phyloP scores from a whole-genome alignment of 805 yeast species.

The Lachancea lanzarotensis region DNA sequence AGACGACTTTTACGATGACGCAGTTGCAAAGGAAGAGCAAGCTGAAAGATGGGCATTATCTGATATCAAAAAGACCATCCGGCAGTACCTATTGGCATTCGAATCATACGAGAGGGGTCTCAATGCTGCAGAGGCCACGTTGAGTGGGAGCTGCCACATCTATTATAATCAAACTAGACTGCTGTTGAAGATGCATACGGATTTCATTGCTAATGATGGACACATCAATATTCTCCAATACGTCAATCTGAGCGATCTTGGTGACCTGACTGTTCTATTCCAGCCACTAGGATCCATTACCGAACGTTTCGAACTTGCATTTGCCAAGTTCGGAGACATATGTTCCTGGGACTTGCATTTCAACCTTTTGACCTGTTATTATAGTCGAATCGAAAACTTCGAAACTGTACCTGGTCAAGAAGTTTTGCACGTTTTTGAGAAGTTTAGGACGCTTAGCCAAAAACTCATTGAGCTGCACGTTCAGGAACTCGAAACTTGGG shows the following conservation, averaged over 20 bases:
- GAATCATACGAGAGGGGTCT: conserved; percentile 32
- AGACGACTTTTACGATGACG: conserved; percentile 31
- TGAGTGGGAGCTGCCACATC: conserved; percentile 33
- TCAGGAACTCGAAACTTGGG: conserved; percentile 15
- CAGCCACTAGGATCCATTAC: conserved; percentile 17
- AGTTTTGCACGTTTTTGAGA: conserved; percentile 14
- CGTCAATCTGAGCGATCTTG: conserved; percentile 23
- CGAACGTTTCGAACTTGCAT: conserved; percentile 19
- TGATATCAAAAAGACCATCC: conserved; percentile 27
- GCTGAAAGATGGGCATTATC: conserved; percentile 34
- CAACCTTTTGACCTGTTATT: conserved; percentile 26
- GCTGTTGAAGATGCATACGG: conserved; percentile 25
- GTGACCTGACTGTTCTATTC: conserved; percentile 12
- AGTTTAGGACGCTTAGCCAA: conserved; percentile 15
- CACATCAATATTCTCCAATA: conserved; percentile 27
- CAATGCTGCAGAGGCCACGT: conserved; percentile 19
- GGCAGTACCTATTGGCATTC: conserved; percentile 24
- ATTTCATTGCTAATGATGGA: conserved; percentile 27
- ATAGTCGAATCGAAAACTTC: conserved; percentile 15
- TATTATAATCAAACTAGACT: conserved; percentile 29
- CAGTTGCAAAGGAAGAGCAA: conserved; percentile 28
- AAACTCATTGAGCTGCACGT: conserved; percentile 15
- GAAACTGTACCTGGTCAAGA: conserved; percentile 13
- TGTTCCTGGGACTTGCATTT: conserved; percentile 31
- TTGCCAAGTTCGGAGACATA: conserved; percentile 10